phyloP scores from a whole-genome alignment of 2,329 filamentous ascomycete genomes.

The Aureobasidium musti region DNA sequence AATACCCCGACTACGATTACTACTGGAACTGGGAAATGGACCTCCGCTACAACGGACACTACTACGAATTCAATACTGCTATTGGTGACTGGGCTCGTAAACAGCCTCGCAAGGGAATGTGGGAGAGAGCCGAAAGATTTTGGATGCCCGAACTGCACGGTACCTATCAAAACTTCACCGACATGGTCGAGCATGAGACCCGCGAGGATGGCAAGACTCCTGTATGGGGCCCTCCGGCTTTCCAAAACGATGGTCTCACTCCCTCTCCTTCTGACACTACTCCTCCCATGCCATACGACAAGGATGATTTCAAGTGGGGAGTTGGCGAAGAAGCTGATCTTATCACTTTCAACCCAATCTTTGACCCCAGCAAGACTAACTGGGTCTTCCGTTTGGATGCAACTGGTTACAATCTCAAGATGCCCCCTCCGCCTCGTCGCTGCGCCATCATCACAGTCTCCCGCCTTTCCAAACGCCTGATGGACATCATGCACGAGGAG shows the following conservation, averaged over 20 bases:
- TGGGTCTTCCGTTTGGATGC: slow-evolving; percentile 72
- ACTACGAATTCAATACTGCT: slow-evolving; percentile 76
- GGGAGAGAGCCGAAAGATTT: slow-evolving; percentile 72
- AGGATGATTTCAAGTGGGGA: slow-evolving; percentile 73
- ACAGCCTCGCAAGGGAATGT: slow-evolving; percentile 70
- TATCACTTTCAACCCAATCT: slow-evolving; percentile 75
- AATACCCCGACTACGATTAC: slow-evolving; percentile 55
- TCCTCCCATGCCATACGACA: slow-evolving; percentile 60
- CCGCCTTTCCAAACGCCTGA: slow-evolving; percentile 68
- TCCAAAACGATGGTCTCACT: slow-evolving; percentile 55
- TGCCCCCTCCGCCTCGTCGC: slow-evolving; percentile 65
- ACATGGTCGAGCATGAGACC: slow-evolving; percentile 62
- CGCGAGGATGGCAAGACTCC: slow-evolving; percentile 53
- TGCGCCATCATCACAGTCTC: slow-evolving; percentile 78
- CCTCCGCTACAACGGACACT: slow-evolving; percentile 74
- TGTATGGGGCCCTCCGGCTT: slow-evolving; percentile 64
- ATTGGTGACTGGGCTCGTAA: slow-evolving; percentile 64
- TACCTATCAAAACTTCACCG: slow-evolving; percentile 67
- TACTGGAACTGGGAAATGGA: slow-evolving; percentile 93
- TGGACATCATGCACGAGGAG: slow-evolving; percentile 77
- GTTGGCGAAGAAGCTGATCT: slow-evolving; percentile 74
- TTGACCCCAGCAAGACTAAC: slow-evolving; percentile 69
- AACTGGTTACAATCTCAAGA: slow-evolving; percentile 62
- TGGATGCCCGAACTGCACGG: slow-evolving; percentile 71
- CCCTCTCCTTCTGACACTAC: slow-evolving; percentile 63